Conservation (phyloP, 208 protist genomes). For the Leishmania tarentolae region DNA sequence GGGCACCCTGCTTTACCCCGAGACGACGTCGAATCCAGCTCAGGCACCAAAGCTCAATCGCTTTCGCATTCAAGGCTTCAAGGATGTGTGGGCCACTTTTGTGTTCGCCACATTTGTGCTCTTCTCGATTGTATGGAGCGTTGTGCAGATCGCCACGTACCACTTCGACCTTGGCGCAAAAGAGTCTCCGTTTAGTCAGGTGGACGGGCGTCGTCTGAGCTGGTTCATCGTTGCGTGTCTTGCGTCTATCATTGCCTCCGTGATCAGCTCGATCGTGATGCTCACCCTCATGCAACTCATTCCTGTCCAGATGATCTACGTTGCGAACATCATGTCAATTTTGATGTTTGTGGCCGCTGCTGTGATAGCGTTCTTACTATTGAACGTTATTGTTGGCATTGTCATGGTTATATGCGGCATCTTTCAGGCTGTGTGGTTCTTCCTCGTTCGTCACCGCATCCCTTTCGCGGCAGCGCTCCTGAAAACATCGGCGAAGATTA, state of each 20-base stretch:
- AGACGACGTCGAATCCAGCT: conserved; percentile 17
- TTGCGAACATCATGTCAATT: conserved; percentile 52
- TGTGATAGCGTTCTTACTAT: conserved; percentile 36
- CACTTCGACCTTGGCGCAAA: conserved; percentile 3
- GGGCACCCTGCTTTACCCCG: conserved; percentile 64
- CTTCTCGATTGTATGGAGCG: conserved; percentile 59
- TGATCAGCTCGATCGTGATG: conserved; percentile 20
- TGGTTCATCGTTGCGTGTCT: conserved; percentile 2
- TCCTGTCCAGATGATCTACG: conserved; percentile 55
- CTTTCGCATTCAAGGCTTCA: conserved; percentile 64
- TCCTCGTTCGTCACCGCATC: conserved; percentile 71
- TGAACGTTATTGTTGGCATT: conserved; percentile 37
- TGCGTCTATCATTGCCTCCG: conserved; percentile 6
- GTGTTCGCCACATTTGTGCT: conserved; percentile 57
- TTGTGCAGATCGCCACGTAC: conserved; percentile 54
- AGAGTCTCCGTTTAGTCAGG: background rate
- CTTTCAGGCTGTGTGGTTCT: conserved; percentile 57
- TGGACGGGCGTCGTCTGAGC: background rate
- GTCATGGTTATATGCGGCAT: conserved; percentile 42
- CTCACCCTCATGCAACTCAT: conserved; percentile 24
- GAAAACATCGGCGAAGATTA: conserved; percentile 38
- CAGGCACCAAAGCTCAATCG: conserved; percentile 53
- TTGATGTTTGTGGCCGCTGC: conserved; percentile 33
- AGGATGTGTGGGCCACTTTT: conserved; percentile 79
- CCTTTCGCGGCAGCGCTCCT: conserved; percentile 78